Evolutionary conservation across 202 grass and related monocot genomes (phyloP).

Genomic region (Cymbopogon flexuosus): DNA sequence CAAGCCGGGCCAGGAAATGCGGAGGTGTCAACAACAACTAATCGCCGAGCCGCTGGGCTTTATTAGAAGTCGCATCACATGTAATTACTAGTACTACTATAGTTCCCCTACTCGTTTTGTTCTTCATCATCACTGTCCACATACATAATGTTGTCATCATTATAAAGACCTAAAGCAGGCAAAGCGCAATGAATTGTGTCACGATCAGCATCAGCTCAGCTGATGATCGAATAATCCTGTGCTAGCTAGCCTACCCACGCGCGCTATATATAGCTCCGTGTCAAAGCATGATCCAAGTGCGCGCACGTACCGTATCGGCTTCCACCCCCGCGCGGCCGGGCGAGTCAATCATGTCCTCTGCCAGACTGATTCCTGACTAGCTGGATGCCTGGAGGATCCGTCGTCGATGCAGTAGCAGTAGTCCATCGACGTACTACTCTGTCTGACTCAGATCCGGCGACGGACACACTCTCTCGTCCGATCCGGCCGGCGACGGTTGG

Average conservation of each 20-base stretch:
- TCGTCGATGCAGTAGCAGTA: background rate
- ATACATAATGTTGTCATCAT: background rate
- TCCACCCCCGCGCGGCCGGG: background rate
- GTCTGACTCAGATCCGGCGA: background rate
- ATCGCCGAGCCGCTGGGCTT: background rate
- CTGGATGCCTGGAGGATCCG: background rate
- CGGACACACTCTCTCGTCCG: background rate
- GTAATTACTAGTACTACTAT: slow-evolving; percentile 11
- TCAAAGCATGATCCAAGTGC: background rate
- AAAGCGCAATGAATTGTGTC: background rate
- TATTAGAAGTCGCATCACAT: background rate
- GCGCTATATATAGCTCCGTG: background rate
- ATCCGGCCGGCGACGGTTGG: background rate
- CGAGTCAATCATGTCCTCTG: background rate
- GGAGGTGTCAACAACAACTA: background rate
- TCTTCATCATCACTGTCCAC: background rate
- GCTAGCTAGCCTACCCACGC: background rate
- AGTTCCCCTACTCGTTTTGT: background rate
- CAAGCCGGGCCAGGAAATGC: slow-evolving; percentile 40
- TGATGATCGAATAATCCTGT: background rate
- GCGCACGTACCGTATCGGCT: background rate
- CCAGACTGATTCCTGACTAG: background rate
- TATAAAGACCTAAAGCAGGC: background rate
- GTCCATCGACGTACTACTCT: background rate
- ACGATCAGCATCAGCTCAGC: background rate